Conservation (phyloP, 139 green algal species). For the Chlamydomonas eustigma region DNA sequence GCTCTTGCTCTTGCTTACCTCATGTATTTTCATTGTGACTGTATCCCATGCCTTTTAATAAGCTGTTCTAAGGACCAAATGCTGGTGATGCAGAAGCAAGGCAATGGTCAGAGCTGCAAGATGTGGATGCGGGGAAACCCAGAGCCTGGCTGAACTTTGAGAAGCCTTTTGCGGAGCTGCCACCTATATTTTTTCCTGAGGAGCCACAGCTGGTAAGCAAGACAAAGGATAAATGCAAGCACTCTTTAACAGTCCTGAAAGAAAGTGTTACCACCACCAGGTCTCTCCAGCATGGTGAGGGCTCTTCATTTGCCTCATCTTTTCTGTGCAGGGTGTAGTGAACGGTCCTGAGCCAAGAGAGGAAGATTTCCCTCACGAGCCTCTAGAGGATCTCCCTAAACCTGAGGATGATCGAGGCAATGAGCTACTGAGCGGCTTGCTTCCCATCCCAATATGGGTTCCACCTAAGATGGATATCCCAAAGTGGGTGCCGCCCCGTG, state of each 20-base stretch:
- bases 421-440: background rate
- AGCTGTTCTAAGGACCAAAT: too few relatives aligned
- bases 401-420: background rate
- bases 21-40: too few relatives aligned
- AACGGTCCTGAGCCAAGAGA: slow-evolving; percentile 30
- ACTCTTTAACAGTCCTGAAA: too few relatives aligned
- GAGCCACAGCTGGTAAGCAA: slow-evolving; percentile 26
- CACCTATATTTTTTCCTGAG: slow-evolving; percentile 41
- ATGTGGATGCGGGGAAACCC: slow-evolving; percentile 26
- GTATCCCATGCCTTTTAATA: too few relatives aligned
- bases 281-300: too few relatives aligned
- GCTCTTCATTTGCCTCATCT: slow-evolving; percentile 2
- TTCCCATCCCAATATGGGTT: background rate
- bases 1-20: too few relatives aligned
- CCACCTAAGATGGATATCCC: background rate
- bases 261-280: too few relatives aligned
- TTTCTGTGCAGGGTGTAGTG: slow-evolving; percentile 1
- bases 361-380: slow-evolving; percentile 23
- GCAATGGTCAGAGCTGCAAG: slow-evolving; percentile 29
- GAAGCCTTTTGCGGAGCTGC: slow-evolving; percentile 45
- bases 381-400: slow-evolving; percentile 35
- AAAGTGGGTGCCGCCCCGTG: slow-evolving; percentile 38
- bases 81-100: background rate
- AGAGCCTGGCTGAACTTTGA: slow-evolving; percentile 51
- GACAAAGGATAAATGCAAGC: too few relatives aligned